A percentile compares a stretch with the other conserved stretches of the same genome.
These are phyloP conservation scores for Nicotiana paniculata DNA, from an alignment of 257 asterid genomes.

Conservation along the genomic window DNA sequence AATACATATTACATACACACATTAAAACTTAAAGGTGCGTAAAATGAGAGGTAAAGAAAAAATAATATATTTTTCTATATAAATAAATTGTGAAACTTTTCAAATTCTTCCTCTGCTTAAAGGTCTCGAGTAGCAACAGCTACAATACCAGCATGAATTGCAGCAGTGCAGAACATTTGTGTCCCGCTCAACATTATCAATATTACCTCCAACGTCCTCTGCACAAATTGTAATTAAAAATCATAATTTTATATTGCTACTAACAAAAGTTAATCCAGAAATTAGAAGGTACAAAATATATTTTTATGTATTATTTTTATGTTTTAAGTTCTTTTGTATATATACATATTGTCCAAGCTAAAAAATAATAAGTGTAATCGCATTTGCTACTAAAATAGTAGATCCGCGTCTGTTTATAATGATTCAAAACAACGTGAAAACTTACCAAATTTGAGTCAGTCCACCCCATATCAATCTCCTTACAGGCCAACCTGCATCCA, in stretches of 20 bases:
- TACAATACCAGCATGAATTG: conserved; percentile 51
- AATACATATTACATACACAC: not conserved
- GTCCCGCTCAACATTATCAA: conserved; percentile 69
- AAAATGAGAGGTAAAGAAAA: not conserved
- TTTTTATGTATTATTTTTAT: not conserved
- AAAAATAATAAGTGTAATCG: not conserved
- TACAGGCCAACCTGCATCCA: conserved; percentile 75
- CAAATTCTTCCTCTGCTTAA: conserved; percentile 5
- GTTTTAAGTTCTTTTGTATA: not conserved
- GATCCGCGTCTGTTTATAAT: not conserved
- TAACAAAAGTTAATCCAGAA: too few relatives aligned
- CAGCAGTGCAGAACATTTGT: conserved; percentile 60
- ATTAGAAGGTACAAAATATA: too few relatives aligned
- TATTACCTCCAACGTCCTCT: conserved; percentile 75
- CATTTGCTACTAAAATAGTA: not conserved
- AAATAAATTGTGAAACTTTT: conserved; percentile 3
- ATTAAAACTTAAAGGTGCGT: not conserved
- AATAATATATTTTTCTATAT: not conserved
- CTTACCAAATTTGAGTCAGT: conserved; percentile 62
- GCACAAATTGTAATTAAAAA: not conserved
- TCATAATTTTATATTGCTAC: not conserved
- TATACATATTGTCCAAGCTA: not conserved
- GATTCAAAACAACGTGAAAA: not conserved
- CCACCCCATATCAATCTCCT: conserved; percentile 84
- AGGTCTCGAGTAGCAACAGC: conserved; percentile 8